Percentiles rank a stretch among this genome's conserved stretches.
Conservation (phyloP, 2,329 filamentous ascomycete genomes). For the Talaromyces amestolkiae region DNA sequence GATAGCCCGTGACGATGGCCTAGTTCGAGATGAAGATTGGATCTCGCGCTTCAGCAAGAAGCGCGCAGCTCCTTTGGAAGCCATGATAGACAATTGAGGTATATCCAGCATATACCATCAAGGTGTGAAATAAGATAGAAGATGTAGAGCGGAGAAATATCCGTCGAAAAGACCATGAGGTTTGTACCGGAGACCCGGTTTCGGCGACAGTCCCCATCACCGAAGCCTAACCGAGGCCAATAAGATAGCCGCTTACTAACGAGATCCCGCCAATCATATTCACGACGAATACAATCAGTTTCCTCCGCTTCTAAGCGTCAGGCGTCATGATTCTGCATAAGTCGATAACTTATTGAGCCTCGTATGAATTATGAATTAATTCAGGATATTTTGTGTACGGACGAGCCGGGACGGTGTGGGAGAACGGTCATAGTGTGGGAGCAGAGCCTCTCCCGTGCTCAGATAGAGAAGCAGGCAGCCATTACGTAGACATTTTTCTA, state of each 20-base stretch:
- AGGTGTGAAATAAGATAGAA: not conserved
- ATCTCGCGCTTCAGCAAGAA: conserved; percentile 45
- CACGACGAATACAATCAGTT: not conserved
- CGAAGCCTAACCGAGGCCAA: conserved; percentile 15
- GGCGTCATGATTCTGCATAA: not conserved
- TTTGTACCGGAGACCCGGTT: conserved; percentile 10
- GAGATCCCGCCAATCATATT: not conserved
- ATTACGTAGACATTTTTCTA: not conserved
- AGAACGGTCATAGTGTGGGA: not conserved
- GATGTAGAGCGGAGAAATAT: not conserved
- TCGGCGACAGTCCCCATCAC: conserved; percentile 5
- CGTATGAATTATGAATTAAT: not conserved
- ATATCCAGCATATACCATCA: not conserved
- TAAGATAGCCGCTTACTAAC: conserved; percentile 9
- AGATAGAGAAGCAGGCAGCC: not conserved
- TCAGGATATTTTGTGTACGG: not conserved
- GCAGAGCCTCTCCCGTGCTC: too few species aligned
- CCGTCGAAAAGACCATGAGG: not conserved
- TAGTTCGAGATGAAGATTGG: conserved; percentile 31
- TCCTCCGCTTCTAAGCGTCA: not conserved
- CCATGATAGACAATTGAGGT: conserved; percentile 30
- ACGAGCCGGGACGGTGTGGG: not conserved
- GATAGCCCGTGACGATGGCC: conserved; percentile 29
- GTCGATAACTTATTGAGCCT: not conserved
- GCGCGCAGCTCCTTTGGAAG: conserved; percentile 40